phyloP scores from a whole-genome alignment of 352 stramenopile genomes.

The Globisporangium apiculatum region DNA sequence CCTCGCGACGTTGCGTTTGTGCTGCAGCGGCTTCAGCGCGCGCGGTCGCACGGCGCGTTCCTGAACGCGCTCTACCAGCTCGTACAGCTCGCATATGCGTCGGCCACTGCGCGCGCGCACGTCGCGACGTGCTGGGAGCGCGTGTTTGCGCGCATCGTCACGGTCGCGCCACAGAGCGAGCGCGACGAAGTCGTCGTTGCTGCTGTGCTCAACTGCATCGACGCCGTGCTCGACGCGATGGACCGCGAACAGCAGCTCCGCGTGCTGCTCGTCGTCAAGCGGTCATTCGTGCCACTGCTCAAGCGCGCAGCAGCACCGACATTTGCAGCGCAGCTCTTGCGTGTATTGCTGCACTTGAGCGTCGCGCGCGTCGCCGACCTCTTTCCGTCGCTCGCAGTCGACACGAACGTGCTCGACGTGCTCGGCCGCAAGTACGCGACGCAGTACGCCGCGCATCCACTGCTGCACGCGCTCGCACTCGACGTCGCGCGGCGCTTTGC shows the following conservation, averaged over 20 bases:
- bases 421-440: constrained; percentile 39
- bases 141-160: constrained; percentile 39
- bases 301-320: constrained; percentile 20
- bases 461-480: constrained; percentile 36
- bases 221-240: constrained; percentile 29
- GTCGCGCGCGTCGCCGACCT: constrained; percentile 34
- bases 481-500: constrained; percentile 35
- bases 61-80: constrained; percentile 59
- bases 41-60: constrained; percentile 51
- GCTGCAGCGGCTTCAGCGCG: constrained; percentile 22
- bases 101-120: constrained; percentile 12
- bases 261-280: constrained; percentile 42
- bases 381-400: constrained; percentile 49
- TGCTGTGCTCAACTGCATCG: constrained; percentile 29
- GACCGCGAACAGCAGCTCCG: constrained; percentile 29
- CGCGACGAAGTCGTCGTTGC: constrained; percentile 53
- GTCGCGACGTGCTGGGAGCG: constrained; percentile 33
- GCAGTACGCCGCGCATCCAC: constrained; percentile 31
- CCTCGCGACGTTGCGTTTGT: constrained; percentile 21
- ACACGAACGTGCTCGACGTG: constrained; percentile 43
- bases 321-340: constrained; percentile 31
- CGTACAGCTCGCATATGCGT: constrained; percentile 27
- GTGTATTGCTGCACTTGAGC: constrained; percentile 43
- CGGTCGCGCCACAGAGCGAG: constrained; percentile 28
- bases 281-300: constrained; percentile 40